Conservation (phyloP, 805 yeast genomes). For the Cyberlindnera japonica region DNA sequence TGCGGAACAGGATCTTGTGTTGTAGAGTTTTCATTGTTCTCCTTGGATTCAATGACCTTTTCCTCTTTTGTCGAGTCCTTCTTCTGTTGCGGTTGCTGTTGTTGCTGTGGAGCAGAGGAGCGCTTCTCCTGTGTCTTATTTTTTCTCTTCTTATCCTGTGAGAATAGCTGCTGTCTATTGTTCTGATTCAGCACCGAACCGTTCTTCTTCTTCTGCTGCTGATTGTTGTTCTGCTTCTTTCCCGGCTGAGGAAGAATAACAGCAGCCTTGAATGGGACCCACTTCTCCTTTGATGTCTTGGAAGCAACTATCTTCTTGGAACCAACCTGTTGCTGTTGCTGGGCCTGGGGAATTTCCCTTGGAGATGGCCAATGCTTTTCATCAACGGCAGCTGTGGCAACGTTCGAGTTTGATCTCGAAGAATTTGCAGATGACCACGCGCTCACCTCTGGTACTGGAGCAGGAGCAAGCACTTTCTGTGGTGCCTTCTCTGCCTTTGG, state of each 20-base stretch:
- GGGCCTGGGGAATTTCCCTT: conserved; percentile 29
- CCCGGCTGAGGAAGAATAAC: conserved; percentile 40
- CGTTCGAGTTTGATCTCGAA: conserved; percentile 24
- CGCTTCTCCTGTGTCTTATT: conserved; percentile 21
- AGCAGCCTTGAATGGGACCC: conserved; percentile 67
- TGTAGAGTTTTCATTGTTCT: conserved; percentile 1
- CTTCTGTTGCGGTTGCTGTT: conserved; percentile 7
- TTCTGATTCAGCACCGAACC: conserved; percentile 7
- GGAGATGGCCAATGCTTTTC: conserved; percentile 36
- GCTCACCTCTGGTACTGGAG: conserved; percentile 58
- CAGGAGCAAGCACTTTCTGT: conserved; percentile 47
- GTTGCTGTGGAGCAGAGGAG: conserved; percentile 1
- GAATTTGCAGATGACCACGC: conserved; percentile 47
- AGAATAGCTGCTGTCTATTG: conserved; percentile 9
- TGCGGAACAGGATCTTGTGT: conserved; percentile 3
- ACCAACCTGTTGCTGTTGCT: conserved; percentile 14
- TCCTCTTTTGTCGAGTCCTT: conserved; percentile 8
- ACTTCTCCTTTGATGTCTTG: conserved; percentile 48
- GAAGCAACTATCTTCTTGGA: conserved; percentile 17
- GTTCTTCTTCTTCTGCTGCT: conserved; percentile 16
- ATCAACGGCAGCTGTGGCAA: conserved; percentile 16
- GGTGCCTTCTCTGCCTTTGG: conserved; percentile 23
- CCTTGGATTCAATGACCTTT: conserved; percentile 5
- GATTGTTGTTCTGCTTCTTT: conserved; percentile 17
- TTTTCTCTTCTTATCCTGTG: conserved; percentile 26